Percentiles rank a stretch among this genome's conserved stretches.
Evolutionary conservation across 2,329 filamentous ascomycete genomes (phyloP).

Genomic region (Hymenoscyphus fructigenus): DNA sequence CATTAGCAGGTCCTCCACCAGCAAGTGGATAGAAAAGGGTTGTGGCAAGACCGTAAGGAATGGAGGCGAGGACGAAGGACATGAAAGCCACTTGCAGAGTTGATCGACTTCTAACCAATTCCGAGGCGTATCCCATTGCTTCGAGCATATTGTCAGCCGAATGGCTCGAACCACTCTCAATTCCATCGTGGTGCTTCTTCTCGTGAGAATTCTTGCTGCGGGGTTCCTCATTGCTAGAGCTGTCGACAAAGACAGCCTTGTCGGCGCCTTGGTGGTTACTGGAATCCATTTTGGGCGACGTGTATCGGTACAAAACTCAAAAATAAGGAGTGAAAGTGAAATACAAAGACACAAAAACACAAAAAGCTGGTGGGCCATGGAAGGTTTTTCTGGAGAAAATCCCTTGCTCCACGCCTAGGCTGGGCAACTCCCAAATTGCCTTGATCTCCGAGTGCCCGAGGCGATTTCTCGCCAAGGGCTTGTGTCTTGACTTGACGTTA

Average conservation of each 20-base stretch:
- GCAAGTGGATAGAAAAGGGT: constrained; percentile 67
- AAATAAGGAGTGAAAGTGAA: background rate
- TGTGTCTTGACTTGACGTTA: constrained; percentile 1
- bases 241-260: background rate
- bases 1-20: constrained; percentile 65
- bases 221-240: background rate
- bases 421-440: background rate
- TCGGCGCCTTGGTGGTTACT: background rate
- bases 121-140: constrained; percentile 65
- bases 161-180: background rate
- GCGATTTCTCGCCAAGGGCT: constrained; percentile 2
- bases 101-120: constrained; percentile 63
- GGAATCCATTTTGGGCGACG: background rate
- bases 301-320: background rate
- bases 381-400: background rate
- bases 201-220: background rate
- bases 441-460: background rate
- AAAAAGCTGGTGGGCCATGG: background rate
- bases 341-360: background rate
- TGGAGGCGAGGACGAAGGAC: constrained; percentile 73
- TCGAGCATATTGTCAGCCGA: constrained; percentile 62
- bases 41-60: constrained; percentile 65
- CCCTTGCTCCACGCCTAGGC: background rate
- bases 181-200: background rate
- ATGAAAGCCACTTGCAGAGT: constrained; percentile 71